A percentile compares a stretch with the other conserved stretches of the same genome.
Conservation (phyloP, 177 flowering plant species). For the Vitis hybrid region DNA sequence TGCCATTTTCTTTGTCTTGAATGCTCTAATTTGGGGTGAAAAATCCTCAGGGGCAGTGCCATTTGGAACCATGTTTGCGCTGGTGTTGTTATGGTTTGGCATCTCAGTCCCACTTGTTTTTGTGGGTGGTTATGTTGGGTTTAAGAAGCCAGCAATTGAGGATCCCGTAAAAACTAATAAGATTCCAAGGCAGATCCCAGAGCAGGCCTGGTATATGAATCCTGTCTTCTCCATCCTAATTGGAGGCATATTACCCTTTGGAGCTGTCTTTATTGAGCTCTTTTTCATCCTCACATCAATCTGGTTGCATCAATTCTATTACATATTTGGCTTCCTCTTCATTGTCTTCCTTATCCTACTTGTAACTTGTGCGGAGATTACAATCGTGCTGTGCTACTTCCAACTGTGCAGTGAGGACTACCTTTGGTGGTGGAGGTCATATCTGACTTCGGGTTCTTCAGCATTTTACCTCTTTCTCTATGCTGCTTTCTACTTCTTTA, state of each 20-base stretch:
- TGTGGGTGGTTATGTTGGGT: conserved; percentile 75
- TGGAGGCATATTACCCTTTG: conserved; percentile 89
- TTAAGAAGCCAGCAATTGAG: conserved; percentile 73
- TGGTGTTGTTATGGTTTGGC: conserved; percentile 80
- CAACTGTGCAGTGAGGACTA: conserved; percentile 95
- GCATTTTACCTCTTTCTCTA: conserved; percentile 86
- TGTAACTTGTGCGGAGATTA: conserved; percentile 86
- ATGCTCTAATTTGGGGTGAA: conserved; percentile 84
- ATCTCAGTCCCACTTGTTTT: conserved; percentile 84
- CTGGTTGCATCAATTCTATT: conserved; percentile 87
- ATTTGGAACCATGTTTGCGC: conserved; percentile 86
- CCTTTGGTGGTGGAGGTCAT: conserved; percentile 94
- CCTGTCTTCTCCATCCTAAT: conserved; percentile 72
- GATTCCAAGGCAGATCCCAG: conserved; percentile 83
- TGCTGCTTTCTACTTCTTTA: conserved; percentile 88
- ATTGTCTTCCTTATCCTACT: conserved; percentile 73
- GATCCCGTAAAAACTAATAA: conserved; percentile 87
- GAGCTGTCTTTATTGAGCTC: conserved; percentile 88
- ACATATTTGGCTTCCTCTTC: conserved; percentile 90
- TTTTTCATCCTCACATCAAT: conserved; percentile 90
- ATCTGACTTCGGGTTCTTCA: conserved; percentile 81
- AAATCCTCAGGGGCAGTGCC: conserved; percentile 90
- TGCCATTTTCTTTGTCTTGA: conserved; percentile 66
- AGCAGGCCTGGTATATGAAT: conserved; percentile 90
- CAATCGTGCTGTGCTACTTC: conserved; percentile 88